Conservation (phyloP, 2,329 filamentous ascomycete species). For the Onygenales sp. region DNA sequence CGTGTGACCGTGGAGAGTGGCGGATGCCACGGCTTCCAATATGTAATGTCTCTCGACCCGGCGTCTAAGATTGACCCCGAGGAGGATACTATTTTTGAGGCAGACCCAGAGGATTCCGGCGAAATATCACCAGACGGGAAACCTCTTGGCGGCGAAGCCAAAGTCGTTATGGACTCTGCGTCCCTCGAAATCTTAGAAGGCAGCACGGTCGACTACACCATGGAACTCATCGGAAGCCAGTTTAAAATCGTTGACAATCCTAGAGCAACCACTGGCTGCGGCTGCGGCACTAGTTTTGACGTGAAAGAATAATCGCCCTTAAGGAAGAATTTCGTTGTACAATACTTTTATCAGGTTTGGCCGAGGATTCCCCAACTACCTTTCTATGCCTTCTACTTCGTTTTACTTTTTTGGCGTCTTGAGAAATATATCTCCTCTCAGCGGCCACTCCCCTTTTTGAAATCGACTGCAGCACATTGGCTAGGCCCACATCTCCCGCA, state of each 20-base stretch:
- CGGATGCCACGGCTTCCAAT: constrained; percentile 96
- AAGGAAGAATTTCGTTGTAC: not conserved
- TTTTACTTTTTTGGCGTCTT: no score
- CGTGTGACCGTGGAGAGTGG: constrained; percentile 87
- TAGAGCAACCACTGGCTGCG: constrained; percentile 83
- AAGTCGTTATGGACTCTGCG: constrained; percentile 78
- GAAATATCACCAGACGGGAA: constrained; percentile 11
- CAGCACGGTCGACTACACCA: constrained; percentile 92
- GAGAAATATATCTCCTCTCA: no score
- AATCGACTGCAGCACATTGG: no score
- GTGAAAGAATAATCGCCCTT: constrained; percentile 36
- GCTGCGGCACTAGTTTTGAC: constrained; percentile 96
- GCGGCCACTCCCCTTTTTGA: no score
- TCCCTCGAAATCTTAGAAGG: constrained; percentile 83
- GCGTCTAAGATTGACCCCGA: constrained; percentile 50
- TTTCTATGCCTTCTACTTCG: not conserved
- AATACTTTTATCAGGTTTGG: not conserved
- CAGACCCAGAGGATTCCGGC: constrained; percentile 33
- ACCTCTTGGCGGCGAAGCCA: constrained; percentile 48
- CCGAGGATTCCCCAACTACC: not conserved
- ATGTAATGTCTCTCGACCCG: constrained; percentile 74
- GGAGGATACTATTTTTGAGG: constrained; percentile 84
- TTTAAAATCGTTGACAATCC: constrained; percentile 97
- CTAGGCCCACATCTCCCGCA: no score
- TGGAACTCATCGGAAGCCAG: constrained; percentile 87